Percentiles rank a stretch among this genome's conserved stretches.
phyloP scores from a whole-genome alignment of 2,329 filamentous ascomycete species.

The Pyricularia grisea region DNA sequence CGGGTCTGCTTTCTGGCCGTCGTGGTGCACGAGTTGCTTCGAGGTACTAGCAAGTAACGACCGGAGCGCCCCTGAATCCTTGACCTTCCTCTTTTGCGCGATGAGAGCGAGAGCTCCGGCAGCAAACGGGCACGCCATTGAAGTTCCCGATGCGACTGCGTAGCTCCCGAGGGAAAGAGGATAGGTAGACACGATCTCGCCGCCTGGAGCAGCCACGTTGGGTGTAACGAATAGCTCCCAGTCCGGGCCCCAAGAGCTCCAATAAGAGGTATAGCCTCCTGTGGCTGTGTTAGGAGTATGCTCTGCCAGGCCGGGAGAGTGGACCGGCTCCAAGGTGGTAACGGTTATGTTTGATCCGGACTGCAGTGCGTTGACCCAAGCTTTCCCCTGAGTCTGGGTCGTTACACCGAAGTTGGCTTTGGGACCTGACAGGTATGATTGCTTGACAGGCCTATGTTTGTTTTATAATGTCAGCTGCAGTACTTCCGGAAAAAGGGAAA shows the following conservation, averaged over 20 bases:
- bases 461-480: neutral
- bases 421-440: neutral
- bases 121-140: slow-evolving; percentile 38
- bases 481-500: slow-evolving; percentile 18
- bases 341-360: slow-evolving; percentile 12
- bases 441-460: neutral
- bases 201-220: slow-evolving; percentile 31
- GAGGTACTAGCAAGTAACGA: slow-evolving; percentile 1
- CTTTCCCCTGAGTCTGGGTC: slow-evolving; percentile 11
- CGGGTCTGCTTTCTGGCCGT: neutral
- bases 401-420: neutral
- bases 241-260: slow-evolving; percentile 11
- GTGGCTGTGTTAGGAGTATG: slow-evolving; percentile 29
- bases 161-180: slow-evolving; percentile 21
- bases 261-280: slow-evolving; percentile 31
- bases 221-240: slow-evolving; percentile 19
- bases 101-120: slow-evolving; percentile 31
- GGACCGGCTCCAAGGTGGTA: slow-evolving; percentile 7
- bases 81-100: slow-evolving; percentile 19
- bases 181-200: slow-evolving; percentile 35
- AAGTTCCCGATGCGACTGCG: slow-evolving; percentile 34
- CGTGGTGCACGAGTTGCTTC: slow-evolving; percentile 1
- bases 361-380: slow-evolving; percentile 18
- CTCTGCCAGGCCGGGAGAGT: slow-evolving; percentile 22
- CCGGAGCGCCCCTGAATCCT: neutral